Base-by-base conservation (phyloP, 2,329 filamentous ascomycete species). In the Neoarthrinium moseri region DNA sequence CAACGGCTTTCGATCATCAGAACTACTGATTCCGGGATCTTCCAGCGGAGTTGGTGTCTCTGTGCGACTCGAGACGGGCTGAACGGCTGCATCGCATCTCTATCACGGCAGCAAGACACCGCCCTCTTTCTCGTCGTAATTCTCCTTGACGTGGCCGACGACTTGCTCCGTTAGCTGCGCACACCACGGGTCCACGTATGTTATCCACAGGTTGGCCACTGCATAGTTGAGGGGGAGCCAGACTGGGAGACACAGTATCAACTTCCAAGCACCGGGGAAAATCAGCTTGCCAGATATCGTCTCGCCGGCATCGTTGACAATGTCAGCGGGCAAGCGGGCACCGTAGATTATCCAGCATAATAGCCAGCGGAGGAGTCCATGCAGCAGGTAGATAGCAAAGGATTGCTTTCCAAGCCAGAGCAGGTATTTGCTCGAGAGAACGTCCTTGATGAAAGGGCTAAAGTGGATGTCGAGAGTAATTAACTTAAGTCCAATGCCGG, bases 311-410 rank as follows among this genome's bases (percentile, higher is more conserved):
- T 64, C 64, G 42, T 69, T 63, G 29, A 50, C 53, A 18, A 63
- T 60, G 45, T 68, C 59, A 10, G 63, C 62, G 12, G 69, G 65
- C 2, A 63, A 54, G 38, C 55, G 55, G 33, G 74, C 61, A 13
- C 76, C 70, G 48, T 75, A 84, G 12, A 83, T 64, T 67, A 84
- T 72, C 77, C 80, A 84, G 20, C 77, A 75, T 12, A 85, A 67
- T 6, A 83, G 61, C 18, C 74, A 77, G 46, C 81, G 76, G 53
- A 84, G 67, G 1, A 76, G 74, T 33, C 81, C 82, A 61, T 86
- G 81, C 18, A 85, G 64, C 5, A 86, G 71, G 55, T 85, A 85
- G 12, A 86, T 77, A 1, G 81, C 79, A 55, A 84, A 84, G 37
- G 77, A 81, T 64, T 84, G 75, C 56, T 77, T 78, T 35, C 81